A percentile compares a stretch with the other conserved stretches of the same genome.
Evolutionary conservation across 2,329 filamentous ascomycete species (phyloP).

Genomic region (Trichocomaceae sp.): DNA sequence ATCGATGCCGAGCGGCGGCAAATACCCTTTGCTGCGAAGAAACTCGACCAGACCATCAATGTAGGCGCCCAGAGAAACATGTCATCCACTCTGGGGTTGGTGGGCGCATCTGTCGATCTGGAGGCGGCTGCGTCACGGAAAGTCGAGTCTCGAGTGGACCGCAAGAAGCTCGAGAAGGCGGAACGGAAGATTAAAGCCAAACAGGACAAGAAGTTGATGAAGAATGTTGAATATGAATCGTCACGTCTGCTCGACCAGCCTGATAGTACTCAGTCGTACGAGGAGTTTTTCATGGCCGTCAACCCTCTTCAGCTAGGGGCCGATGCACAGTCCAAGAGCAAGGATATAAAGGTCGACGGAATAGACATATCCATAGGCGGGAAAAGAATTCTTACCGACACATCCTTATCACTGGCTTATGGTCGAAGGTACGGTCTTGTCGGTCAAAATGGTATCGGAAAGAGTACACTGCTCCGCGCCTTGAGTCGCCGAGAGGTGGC

Average conservation of each 20-base stretch:
- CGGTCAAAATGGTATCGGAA: conserved; percentile 98
- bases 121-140: conserved; percentile 90
- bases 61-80: conserved; percentile 92
- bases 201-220: conserved; percentile 97
- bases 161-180: conserved; percentile 98
- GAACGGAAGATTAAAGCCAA: conserved; percentile 96
- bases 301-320: conserved; percentile 86
- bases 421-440: conserved; percentile 93
- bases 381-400: conserved; percentile 81
- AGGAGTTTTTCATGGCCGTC: conserved; percentile 99
- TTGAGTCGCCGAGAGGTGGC: conserved; percentile 87
- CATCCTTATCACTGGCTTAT: conserved; percentile 81
- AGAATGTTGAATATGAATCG: conserved; percentile 96
- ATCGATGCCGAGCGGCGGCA: conserved; percentile 59
- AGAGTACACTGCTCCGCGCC: conserved; percentile 88
- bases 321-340: conserved; percentile 72
- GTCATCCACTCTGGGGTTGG: conserved; percentile 86
- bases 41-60: conserved; percentile 89
- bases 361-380: conserved; percentile 92
- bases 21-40: conserved; percentile 69
- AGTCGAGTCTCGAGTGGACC: conserved; percentile 94
- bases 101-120: conserved; percentile 77
- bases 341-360: conserved; percentile 96
- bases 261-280: conserved; percentile 82
- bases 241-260: conserved; percentile 80